Evolutionary conservation across 1,284 basidiomycete species (phyloP).

Genomic region (Rhodotorula sp.): DNA sequence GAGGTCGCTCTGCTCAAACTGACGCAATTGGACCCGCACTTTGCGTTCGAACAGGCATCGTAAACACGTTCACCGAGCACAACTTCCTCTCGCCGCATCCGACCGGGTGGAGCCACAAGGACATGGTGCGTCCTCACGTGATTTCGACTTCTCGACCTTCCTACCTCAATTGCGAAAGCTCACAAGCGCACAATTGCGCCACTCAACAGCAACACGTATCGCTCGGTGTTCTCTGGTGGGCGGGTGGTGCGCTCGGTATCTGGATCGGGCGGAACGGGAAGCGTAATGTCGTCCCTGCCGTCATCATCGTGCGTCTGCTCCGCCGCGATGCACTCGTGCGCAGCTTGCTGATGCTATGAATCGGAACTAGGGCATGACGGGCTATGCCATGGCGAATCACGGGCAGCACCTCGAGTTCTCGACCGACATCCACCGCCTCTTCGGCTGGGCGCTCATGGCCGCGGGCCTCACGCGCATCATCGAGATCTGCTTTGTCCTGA

Average conservation of each 20-base stretch:
- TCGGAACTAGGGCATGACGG: slow-evolving; percentile 63
- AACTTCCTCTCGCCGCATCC: slow-evolving; percentile 34
- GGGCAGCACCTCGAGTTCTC: slow-evolving; percentile 80
- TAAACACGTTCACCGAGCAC: slow-evolving; percentile 88
- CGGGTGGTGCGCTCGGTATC: slow-evolving; percentile 84
- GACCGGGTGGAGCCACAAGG: slow-evolving; percentile 39
- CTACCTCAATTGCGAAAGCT: neutral
- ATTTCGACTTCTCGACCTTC: neutral
- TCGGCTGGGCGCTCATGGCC: slow-evolving; percentile 67
- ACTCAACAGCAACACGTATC: slow-evolving; percentile 43
- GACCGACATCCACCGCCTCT: slow-evolving; percentile 61
- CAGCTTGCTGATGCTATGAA: neutral
- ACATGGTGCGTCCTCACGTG: slow-evolving; percentile 3
- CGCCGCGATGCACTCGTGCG: neutral
- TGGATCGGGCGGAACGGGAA: slow-evolving; percentile 80
- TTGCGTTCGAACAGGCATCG: slow-evolving; percentile 50
- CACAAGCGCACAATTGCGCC: no score
- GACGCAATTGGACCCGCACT: neutral
- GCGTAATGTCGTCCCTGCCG: slow-evolving; percentile 76
- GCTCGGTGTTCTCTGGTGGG: slow-evolving; percentile 66
- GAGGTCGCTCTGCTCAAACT: neutral
- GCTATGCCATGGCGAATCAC: slow-evolving; percentile 94
- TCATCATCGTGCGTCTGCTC: slow-evolving; percentile 58
- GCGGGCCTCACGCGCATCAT: slow-evolving; percentile 80
- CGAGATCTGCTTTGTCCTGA: slow-evolving; percentile 76